Evolutionary conservation across 75 land plant genomes (phyloP).

Genomic region (Cryptomeria japonica): DNA sequence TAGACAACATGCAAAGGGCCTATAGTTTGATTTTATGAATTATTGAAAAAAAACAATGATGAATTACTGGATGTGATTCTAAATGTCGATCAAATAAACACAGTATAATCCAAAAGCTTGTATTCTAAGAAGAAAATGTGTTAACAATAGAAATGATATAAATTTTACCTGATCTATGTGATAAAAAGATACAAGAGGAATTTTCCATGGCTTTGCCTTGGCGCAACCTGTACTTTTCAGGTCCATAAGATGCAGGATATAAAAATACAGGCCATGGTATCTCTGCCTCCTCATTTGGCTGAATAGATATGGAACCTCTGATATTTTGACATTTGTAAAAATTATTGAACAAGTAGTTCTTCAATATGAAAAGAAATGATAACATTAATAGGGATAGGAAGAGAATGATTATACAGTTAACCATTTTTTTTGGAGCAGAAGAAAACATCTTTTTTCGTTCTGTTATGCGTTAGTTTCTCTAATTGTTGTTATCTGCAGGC

Average conservation of each 20-base stretch:
- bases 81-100: too few relatives aligned
- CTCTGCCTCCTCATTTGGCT: background rate
- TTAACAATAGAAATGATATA: background rate
- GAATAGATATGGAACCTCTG: background rate
- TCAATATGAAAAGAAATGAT: background rate
- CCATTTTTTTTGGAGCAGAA: background rate
- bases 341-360: background rate
- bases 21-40: background rate
- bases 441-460: background rate
- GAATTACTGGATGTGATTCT: too few relatives aligned
- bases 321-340: background rate
- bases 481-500: too few relatives aligned
- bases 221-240: slow-evolving; percentile 1
- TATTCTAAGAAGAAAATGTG: background rate
- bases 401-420: background rate
- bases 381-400: background rate
- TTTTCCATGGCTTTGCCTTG: background rate
- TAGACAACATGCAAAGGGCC: too few relatives aligned
- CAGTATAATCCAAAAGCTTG: too few relatives aligned
- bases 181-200: background rate
- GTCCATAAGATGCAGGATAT: slow-evolving; percentile 5
- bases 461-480: background rate
- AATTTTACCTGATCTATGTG: background rate
- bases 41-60: too few relatives aligned
- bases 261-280: background rate